Conservation (phyloP, 2,329 filamentous ascomycete species). For the Trichoderma harzianum region DNA sequence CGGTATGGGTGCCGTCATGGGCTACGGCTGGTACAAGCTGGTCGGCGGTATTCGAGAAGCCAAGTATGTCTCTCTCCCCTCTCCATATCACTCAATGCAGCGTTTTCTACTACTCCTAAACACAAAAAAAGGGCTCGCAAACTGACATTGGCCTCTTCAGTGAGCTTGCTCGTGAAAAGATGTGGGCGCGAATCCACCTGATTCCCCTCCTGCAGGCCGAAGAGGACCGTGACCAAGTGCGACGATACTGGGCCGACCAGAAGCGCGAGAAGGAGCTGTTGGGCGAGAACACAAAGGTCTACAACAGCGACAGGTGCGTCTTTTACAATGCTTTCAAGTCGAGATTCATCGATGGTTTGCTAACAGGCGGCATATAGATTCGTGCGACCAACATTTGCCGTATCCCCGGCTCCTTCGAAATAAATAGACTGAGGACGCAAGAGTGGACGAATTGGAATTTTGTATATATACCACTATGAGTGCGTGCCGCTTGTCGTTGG, state of each 20-base stretch:
- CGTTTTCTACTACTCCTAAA: neutral
- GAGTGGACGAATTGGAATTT: conserved; percentile 1
- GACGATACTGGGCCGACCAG: conserved; percentile 81
- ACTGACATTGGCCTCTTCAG: conserved; percentile 42
- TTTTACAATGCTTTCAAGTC: neutral
- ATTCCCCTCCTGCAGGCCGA: conserved; percentile 93
- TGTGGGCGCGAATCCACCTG: conserved; percentile 95
- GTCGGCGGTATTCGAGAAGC: conserved; percentile 82
- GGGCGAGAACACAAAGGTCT: conserved; percentile 78
- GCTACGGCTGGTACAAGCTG: conserved; percentile 86
- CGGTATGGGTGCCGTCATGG: conserved; percentile 74
- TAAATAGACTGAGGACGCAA: conserved; percentile 34
- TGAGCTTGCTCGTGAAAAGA: conserved; percentile 93
- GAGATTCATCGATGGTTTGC: neutral
- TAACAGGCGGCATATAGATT: conserved; percentile 50
- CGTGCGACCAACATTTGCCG: conserved; percentile 75
- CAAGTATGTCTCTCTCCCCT: conserved; percentile 60
- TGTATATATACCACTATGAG: conserved; percentile 20
- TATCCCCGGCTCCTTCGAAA: conserved; percentile 64
- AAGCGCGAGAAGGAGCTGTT: conserved; percentile 86
- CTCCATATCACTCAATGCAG: neutral
- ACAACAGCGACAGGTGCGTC: conserved; percentile 80
- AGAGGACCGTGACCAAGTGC: conserved; percentile 91
- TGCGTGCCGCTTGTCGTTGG: neutral
- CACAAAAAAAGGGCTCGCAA: neutral